A percentile compares a stretch with the other conserved stretches of the same genome.
phyloP scores from a whole-genome alignment of 495 filamentous ascomycete species.

The Aspergillus conjunctus region DNA sequence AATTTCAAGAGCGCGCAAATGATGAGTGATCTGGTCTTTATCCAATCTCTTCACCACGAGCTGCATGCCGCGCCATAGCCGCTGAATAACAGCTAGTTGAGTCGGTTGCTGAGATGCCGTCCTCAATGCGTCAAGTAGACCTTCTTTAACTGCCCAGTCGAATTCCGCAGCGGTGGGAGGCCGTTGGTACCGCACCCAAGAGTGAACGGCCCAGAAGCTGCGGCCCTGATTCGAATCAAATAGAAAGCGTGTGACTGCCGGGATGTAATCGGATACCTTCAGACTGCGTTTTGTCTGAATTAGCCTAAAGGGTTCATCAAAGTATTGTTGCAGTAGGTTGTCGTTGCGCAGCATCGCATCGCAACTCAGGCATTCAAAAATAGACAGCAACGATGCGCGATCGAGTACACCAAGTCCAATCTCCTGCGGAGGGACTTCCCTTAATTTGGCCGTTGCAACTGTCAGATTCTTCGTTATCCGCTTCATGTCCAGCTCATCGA shows the following conservation, averaged over 20 bases:
- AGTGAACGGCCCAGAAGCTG: conserved; percentile 65
- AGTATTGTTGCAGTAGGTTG: conserved; percentile 55
- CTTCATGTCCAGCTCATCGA: conserved; percentile 61
- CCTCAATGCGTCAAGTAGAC: conserved; percentile 50
- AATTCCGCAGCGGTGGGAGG: conserved; percentile 69
- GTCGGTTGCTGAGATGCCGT: conserved; percentile 47
- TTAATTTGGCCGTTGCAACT: conserved; percentile 50
- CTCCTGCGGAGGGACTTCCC: conserved; percentile 46
- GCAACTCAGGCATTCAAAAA: conserved; percentile 67
- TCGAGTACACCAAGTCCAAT: conserved; percentile 54
- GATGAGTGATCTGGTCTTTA: conserved; percentile 74
- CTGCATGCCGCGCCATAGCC: conserved; percentile 75
- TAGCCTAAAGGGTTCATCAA: conserved; percentile 75
- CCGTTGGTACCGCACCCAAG: conserved; percentile 62
- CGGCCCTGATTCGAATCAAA: conserved; percentile 66
- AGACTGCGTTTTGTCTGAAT: conserved; percentile 73
- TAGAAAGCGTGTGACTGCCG: conserved; percentile 77
- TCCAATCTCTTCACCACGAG: conserved; percentile 70
- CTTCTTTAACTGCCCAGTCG: conserved; percentile 76
- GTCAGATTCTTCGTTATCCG: conserved; percentile 63
- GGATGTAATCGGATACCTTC: conserved; percentile 69
- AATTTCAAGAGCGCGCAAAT: conserved; percentile 74
- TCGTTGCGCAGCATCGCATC: conserved; percentile 59
- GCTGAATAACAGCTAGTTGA: conserved; percentile 55
- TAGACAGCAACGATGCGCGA: conserved; percentile 53